These are phyloP conservation scores for Lepidium didymum DNA, from an alignment of 345 rosid species.

Conservation along the genomic window DNA sequence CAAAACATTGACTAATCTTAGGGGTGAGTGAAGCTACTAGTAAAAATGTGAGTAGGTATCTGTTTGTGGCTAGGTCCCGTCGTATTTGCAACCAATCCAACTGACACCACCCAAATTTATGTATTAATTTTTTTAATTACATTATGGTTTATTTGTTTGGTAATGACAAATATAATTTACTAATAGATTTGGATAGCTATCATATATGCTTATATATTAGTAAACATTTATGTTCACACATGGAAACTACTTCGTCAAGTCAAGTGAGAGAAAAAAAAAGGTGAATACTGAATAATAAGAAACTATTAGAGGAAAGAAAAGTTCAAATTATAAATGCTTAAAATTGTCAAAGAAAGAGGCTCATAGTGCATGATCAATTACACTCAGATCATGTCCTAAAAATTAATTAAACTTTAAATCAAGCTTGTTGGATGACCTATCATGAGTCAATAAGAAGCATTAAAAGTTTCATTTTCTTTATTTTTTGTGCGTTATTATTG, in stretches of 20 bases:
- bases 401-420: not conserved
- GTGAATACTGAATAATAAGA: not conserved
- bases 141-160: not conserved
- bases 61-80: too few relatives aligned
- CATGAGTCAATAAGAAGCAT: conserved; percentile 15
- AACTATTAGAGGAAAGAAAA: not conserved
- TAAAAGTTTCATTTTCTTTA: not conserved
- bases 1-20: too few relatives aligned
- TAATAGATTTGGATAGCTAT: not conserved
- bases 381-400: conserved; percentile 13
- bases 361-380: conserved; percentile 18
- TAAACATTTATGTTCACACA: conserved; percentile 13
- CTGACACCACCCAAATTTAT: not conserved
- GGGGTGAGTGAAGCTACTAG: too few relatives aligned
- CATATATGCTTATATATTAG: not conserved
- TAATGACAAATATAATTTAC: not conserved
- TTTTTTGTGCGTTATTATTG: not conserved
- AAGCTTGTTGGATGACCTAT: conserved; percentile 21
- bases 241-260: not conserved
- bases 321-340: conserved; percentile 2
- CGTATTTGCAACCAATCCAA: too few relatives aligned
- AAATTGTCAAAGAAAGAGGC: conserved; percentile 32
- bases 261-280: not conserved
- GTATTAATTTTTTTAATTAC: not conserved
- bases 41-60: too few relatives aligned